Conservation (phyloP, 495 filamentous ascomycete genomes). For the Elaphomyces granulatus region DNA sequence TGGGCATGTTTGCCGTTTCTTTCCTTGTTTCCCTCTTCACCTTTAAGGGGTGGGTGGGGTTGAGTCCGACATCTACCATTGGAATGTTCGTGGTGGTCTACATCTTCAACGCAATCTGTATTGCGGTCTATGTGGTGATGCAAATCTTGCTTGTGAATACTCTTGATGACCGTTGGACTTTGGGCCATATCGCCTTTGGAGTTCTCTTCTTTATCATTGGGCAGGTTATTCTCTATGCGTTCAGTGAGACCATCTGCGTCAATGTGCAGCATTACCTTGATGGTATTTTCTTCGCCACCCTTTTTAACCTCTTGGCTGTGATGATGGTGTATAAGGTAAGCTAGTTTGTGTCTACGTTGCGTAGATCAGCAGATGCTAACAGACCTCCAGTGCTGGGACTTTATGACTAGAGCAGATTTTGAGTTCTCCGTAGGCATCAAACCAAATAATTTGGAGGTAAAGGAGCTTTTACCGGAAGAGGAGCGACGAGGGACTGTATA, state of each 20-base stretch:
- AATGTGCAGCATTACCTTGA: slow-evolving; percentile 86
- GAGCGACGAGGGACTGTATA: slow-evolving; percentile 69
- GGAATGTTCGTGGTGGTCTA: slow-evolving; percentile 90
- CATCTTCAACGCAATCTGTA: slow-evolving; percentile 72
- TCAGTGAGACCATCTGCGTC: slow-evolving; percentile 74
- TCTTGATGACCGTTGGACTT: slow-evolving; percentile 86
- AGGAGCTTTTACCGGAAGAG: slow-evolving; percentile 82
- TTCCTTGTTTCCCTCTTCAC: slow-evolving; percentile 80
- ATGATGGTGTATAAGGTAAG: slow-evolving; percentile 99
- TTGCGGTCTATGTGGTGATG: slow-evolving; percentile 75
- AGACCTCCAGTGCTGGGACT: slow-evolving; percentile 82
- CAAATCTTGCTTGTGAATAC: slow-evolving; percentile 87
- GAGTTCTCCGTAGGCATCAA: slow-evolving; percentile 95
- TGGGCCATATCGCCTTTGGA: slow-evolving; percentile 88
- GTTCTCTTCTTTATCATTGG: slow-evolving; percentile 84
- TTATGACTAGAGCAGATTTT: slow-evolving; percentile 94
- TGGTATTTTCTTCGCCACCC: slow-evolving; percentile 86
- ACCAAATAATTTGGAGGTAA: slow-evolving; percentile 96
- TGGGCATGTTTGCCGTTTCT: slow-evolving; percentile 73
- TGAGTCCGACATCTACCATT: slow-evolving; percentile 70
- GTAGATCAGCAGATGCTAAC: slow-evolving; percentile 6
- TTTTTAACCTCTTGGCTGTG: slow-evolving; percentile 84
- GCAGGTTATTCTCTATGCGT: slow-evolving; percentile 84
- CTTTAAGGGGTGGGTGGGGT: slow-evolving; percentile 81
- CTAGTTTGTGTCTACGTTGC: slow-evolving; percentile 2